A percentile compares a stretch with the other conserved stretches of the same genome.
phyloP scores from a whole-genome alignment of 2,329 filamentous ascomycete genomes.

The Beauveria caledonica region DNA sequence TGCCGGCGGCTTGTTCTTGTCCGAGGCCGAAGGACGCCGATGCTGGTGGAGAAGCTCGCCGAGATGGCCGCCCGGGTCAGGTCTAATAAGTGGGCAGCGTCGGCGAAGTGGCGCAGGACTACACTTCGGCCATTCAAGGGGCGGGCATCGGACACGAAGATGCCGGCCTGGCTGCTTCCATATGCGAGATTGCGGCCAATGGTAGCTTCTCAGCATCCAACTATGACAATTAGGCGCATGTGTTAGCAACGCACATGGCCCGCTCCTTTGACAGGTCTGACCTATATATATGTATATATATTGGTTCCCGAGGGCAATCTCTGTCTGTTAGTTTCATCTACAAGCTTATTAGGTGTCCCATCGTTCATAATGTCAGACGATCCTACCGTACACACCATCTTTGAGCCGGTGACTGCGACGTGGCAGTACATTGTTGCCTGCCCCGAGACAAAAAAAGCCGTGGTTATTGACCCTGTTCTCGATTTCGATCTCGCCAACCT shows the following conservation, averaged over 20 bases:
- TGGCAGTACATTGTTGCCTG: slow-evolving; percentile 56
- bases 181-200: neutral
- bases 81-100: neutral
- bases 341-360: neutral
- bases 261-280: neutral
- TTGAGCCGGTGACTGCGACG: slow-evolving; percentile 37
- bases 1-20: neutral
- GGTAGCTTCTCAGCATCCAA: neutral
- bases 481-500: slow-evolving; percentile 39
- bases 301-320: too few species aligned
- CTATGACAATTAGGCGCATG: neutral
- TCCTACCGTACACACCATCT: slow-evolving; percentile 26
- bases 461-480: slow-evolving; percentile 55
- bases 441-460: slow-evolving; percentile 36
- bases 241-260: neutral
- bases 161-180: neutral
- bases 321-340: neutral
- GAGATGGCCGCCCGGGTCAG: neutral
- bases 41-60: neutral
- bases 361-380: neutral
- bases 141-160: neutral
- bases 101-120: neutral
- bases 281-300: neutral
- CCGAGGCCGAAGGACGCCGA: neutral
- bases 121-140: neutral